Base-by-base conservation (phyloP, 345 rosid genomes). In the Iberis pinnata region DNA sequence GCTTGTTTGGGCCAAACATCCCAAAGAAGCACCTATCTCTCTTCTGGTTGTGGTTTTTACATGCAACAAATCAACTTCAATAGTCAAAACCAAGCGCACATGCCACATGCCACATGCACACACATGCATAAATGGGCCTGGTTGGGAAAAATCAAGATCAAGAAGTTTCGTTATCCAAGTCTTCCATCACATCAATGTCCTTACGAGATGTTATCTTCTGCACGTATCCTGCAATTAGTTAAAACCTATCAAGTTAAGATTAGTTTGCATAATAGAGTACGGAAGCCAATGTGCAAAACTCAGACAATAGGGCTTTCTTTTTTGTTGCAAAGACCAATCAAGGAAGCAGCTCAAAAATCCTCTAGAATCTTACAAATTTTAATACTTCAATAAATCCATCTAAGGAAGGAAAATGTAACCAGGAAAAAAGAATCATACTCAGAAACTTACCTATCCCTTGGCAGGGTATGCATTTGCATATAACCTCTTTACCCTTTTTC, bases 391-490 rank as follows among this genome's bases (percentile, higher is more conserved):
- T 39, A 1, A 3, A 36, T 35, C 33, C 47, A 26, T n/a, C n/a
- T n/a, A n/a, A n/a, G n/a, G n/a, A n/a, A n/a, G n/a, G n/a, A n/a
- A n/a, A n/a, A 43, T 22, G 12, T 2, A 15, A 33, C 22, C 24
- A 51, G 17, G 42, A 17, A 17, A 58, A 5, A 19, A 44, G 10
- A 63, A 44, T 0, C 41, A 25, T 9, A 42, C 4, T 8, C 19
- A 60, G 43, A 43, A 64, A 42, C 17, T 47, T 80, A 89, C 96
- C 98, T 16, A 90, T 74, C 68, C 96, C 95, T 49, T 73, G 81
- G 75, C 93, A 84, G 20, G 98, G 95, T 65, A 79, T 68, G 56
- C 96, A 90, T 66, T 86, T 90, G 92, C 98, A 84, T 52, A 72
- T 70, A 44, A 53, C 81, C 75, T 90, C 89, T 67, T 76, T 82